phyloP scores from a whole-genome alignment of 495 filamentous ascomycete species.

The Usnea hakonensis region DNA sequence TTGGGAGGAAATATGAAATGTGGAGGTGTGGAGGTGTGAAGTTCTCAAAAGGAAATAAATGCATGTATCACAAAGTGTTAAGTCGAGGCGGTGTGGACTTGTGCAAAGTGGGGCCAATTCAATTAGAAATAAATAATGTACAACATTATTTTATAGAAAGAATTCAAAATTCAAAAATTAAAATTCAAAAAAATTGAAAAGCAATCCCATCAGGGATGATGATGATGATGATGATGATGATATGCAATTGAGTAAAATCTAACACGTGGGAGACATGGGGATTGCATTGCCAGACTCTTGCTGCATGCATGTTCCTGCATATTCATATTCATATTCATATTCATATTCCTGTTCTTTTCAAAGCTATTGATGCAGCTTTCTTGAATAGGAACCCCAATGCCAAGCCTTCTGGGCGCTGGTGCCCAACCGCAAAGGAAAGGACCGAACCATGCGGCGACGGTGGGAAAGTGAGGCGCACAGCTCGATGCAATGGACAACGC shows the following conservation, averaged over 20 bases:
- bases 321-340: too few species aligned
- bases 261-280: too few species aligned
- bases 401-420: constrained; percentile 15
- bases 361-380: background rate
- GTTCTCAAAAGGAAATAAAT: background rate
- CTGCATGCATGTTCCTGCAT: constrained; percentile 10
- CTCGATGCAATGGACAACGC: constrained; percentile 6
- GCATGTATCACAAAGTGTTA: background rate
- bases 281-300: background rate
- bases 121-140: background rate
- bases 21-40: background rate
- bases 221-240: too few species aligned
- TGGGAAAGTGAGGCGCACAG: constrained; percentile 4
- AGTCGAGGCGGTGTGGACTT: background rate
- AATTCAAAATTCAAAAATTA: too few species aligned
- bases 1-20: background rate
- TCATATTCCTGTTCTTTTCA: background rate
- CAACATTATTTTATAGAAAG: too few species aligned
- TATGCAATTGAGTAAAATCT: background rate
- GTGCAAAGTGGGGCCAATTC: background rate
- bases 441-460: too few species aligned
- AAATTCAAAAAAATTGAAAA: too few species aligned
- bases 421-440: constrained; percentile 19
- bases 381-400: constrained; percentile 9
- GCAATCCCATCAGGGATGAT: too few species aligned